Base-by-base conservation (phyloP, 495 filamentous ascomycete genomes). In the Neurospora sp. region DNA sequence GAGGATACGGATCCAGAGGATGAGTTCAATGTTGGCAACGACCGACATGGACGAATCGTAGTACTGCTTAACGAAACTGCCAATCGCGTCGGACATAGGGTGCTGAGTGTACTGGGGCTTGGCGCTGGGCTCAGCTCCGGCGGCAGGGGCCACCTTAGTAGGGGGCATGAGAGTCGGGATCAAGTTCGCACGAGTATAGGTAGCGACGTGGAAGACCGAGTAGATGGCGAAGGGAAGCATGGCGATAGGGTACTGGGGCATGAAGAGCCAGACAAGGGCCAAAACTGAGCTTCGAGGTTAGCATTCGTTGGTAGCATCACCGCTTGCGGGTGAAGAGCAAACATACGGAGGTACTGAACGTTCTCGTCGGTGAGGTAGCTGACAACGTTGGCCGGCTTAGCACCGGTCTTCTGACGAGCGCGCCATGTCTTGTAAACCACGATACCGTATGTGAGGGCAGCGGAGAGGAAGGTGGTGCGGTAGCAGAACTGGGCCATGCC, bases 381-480 rank as follows among this genome's bases (percentile, higher is more conserved):
- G 68, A 94, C 39, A 37, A 83, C 80, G 74, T 89, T 88, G 47
- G 87, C 83, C 59, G 83, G 82, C 78, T 84, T 86, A 71, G 84
- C 86, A 69, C 90, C 90, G 69, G 87, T 83, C 81, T 89, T 88
- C 73, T 91, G 86, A 72, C 93, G 90, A 73, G 96, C 92, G 72
- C 94, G 90, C 83, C 92, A 94, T 70, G 93, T 93, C 88, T 99
- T 99, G 87, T 97, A 98, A n/a, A 98, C 96, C 22, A 99, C 96
- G 73, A 99, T 98, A 74, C 96, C 96, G 82, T 99, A 99, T 3
- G 96, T 98, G 38, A 88, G 88, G 14, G 94, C 93, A 0, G 96
- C 96, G 8, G 93, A 89, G 71, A 97, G 71, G 81, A 98, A 99
- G 47, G 94, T 92, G 41, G 91, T 86, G 75, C 96, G 94, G 81